Evolutionary conservation across 306 rosid genomes (phyloP).

Genomic region (Trifolium repens): DNA sequence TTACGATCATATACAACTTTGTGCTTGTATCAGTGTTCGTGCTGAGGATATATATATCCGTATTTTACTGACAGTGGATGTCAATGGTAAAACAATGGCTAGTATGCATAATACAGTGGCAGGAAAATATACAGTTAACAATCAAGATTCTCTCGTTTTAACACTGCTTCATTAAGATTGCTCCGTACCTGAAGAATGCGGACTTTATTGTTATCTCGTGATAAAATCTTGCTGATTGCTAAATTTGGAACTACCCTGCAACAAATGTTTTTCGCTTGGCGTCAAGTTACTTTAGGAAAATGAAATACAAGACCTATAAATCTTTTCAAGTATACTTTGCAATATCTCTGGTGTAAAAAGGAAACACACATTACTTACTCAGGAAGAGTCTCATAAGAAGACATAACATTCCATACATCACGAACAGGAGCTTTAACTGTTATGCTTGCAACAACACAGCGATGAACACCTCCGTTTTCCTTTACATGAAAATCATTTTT

Average conservation of each 20-base stretch:
- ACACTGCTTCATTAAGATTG: conserved; percentile 16
- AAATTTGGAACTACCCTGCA: conserved; percentile 94
- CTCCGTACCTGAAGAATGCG: conserved; percentile 88
- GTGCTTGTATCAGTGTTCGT: conserved; percentile 1
- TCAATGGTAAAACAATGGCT: conserved; percentile 9
- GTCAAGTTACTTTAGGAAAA: conserved; percentile 22
- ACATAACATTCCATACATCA: conserved; percentile 87
- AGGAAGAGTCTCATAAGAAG: conserved; percentile 91
- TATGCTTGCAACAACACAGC: conserved; percentile 92
- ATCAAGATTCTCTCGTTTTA: conserved; percentile 11
- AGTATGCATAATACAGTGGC: conserved; percentile 23
- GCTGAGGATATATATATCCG: conserved; percentile 11
- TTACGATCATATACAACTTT: conserved; percentile 8
- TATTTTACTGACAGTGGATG: not conserved
- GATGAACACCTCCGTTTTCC: conserved; percentile 99
- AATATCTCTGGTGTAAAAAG: conserved; percentile 26
- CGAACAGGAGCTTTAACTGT: conserved; percentile 94
- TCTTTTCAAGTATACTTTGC: conserved; percentile 1
- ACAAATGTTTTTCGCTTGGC: conserved; percentile 33
- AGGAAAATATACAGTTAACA: conserved; percentile 7
- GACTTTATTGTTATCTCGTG: conserved; percentile 92
- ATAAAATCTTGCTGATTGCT: conserved; percentile 88
- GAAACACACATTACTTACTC: conserved; percentile 65
- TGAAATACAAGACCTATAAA: conserved; percentile 25
- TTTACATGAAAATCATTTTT: conserved; percentile 56